Evolutionary conservation across 1,139 yeast genomes (phyloP).

Genomic region (Casaregolazyma suthepensis): DNA sequence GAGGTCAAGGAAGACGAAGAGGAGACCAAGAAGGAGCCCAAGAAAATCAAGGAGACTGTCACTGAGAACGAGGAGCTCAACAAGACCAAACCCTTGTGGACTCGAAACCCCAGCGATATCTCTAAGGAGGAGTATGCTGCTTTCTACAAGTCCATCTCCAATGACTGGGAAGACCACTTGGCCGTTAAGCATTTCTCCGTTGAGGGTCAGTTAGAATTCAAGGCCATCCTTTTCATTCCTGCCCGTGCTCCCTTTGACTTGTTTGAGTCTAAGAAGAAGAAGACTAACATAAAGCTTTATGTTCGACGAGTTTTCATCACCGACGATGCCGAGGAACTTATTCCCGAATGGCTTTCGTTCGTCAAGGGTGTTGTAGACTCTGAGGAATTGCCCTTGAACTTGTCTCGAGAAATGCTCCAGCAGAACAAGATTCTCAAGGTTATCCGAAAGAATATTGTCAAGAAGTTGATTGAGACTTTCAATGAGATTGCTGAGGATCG

Average conservation of each 20-base stretch:
- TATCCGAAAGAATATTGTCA: constrained; percentile 97
- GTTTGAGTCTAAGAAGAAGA: constrained; percentile 97
- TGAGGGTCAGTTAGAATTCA: constrained; percentile 99
- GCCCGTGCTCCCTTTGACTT: constrained; percentile 99
- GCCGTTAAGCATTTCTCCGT: constrained; percentile 99
- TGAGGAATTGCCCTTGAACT: constrained; percentile 98
- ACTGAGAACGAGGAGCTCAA: constrained; percentile 94
- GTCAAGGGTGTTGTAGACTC: constrained; percentile 99
- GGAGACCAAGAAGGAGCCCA: constrained; percentile 58
- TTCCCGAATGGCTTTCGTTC: constrained; percentile 98
- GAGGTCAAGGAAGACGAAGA: constrained; percentile 69
- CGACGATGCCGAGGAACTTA: constrained; percentile 98
- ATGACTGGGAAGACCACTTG: constrained; percentile 99
- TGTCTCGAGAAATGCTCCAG: constrained; percentile 99
- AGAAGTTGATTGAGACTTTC: constrained; percentile 97
- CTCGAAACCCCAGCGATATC: constrained; percentile 97
- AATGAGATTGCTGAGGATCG: constrained; percentile 98
- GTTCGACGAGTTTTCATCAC: constrained; percentile 99
- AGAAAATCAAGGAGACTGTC: constrained; percentile 80
- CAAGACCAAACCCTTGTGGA: constrained; percentile 99
- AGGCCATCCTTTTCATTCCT: constrained; percentile 96
- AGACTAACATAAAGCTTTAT: constrained; percentile 96
- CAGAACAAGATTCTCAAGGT: constrained; percentile 99
- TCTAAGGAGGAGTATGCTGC: constrained; percentile 98
- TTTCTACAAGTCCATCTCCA: constrained; percentile 97